phyloP scores from a whole-genome alignment of 306 rosid species.

The Albizia julibrissin region DNA sequence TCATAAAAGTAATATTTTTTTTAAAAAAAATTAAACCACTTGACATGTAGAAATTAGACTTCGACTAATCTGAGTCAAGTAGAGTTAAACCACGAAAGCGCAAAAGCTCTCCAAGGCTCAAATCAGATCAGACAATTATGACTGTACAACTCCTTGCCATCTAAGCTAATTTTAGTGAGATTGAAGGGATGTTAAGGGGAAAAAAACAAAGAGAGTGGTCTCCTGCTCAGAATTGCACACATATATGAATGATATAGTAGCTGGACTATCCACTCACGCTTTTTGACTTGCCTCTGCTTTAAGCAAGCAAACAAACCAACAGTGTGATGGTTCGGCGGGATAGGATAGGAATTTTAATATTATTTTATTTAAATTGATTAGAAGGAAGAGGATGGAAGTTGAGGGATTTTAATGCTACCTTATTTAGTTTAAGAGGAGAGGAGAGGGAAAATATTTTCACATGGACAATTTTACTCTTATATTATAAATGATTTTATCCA shows the following conservation, averaged over 20 bases:
- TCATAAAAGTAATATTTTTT: no score
- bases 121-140: neutral
- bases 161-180: neutral
- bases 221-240: slow-evolving; percentile 60
- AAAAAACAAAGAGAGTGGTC: slow-evolving; percentile 28
- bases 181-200: neutral
- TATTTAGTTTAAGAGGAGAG: no score
- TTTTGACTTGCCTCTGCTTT: slow-evolving; percentile 40
- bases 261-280: slow-evolving; percentile 49
- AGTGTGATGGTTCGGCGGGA: neutral
- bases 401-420: no score
- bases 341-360: no score
- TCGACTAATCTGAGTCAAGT: neutral
- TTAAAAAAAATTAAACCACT: neutral
- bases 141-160: neutral
- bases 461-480: no score
- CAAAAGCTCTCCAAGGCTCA: neutral
- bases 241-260: slow-evolving; percentile 31
- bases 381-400: no score
- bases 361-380: no score
- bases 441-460: no score
- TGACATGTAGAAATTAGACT: neutral
- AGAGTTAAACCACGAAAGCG: neutral
- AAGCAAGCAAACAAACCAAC: slow-evolving; percentile 42
- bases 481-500: no score